Conservation (phyloP, 305 asterid species). For the Andrographis paniculata region DNA sequence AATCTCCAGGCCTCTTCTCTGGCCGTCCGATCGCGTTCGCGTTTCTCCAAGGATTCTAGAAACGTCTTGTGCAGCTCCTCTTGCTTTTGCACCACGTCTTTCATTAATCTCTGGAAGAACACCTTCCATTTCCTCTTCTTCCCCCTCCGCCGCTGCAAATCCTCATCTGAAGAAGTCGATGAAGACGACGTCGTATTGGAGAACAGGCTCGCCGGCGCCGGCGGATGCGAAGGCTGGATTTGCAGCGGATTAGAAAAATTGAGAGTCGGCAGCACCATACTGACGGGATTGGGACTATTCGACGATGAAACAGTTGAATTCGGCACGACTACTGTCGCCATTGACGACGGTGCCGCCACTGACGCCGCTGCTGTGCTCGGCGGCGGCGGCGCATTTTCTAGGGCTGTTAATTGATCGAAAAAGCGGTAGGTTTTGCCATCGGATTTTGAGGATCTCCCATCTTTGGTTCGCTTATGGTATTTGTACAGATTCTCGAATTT, state of each 20-base stretch:
- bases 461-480: constrained; percentile 2
- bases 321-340: constrained; percentile 9
- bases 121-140: constrained; percentile 54
- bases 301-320: constrained; percentile 41
- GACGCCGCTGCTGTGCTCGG: constrained; percentile 4
- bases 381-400: constrained; percentile 23
- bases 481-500: neutral
- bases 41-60: constrained; percentile 38
- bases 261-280: constrained; percentile 14
- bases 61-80: constrained; percentile 45
- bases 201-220: constrained; percentile 16
- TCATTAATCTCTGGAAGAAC: constrained; percentile 34
- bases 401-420: constrained; percentile 47
- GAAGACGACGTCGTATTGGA: constrained; percentile 39
- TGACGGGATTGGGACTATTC: constrained; percentile 24
- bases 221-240: constrained; percentile 14
- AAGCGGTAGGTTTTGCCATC: constrained; percentile 32
- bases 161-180: constrained; percentile 52
- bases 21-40: constrained; percentile 40
- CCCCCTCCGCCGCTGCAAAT: constrained; percentile 29
- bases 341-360: constrained; percentile 20
- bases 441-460: neutral
- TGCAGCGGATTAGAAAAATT: neutral
- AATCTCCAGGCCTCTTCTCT: constrained; percentile 56
- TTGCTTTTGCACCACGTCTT: constrained; percentile 39